phyloP scores from a whole-genome alignment of 257 asterid genomes.

The Salvia miltiorrhiza region DNA sequence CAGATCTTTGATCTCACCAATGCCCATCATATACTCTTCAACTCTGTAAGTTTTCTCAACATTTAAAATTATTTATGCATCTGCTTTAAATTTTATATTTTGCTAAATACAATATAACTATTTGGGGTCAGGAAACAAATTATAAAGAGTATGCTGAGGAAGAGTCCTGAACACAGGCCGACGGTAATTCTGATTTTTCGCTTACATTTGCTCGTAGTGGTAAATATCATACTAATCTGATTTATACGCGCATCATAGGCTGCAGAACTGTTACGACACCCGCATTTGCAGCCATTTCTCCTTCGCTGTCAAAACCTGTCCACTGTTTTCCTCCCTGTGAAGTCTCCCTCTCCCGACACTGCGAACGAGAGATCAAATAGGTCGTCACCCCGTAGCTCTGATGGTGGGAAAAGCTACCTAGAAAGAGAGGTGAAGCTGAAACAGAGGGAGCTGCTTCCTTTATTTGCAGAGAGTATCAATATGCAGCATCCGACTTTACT shows the following conservation, averaged over 20 bases:
- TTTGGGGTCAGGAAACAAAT: constrained; percentile 75
- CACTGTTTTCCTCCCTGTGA: constrained; percentile 84
- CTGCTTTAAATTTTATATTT: neutral
- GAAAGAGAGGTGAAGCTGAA: constrained; percentile 40
- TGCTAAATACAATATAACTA: neutral
- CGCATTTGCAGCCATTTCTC: constrained; percentile 86
- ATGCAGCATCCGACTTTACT: constrained; percentile 38
- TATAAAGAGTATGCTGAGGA: constrained; percentile 90
- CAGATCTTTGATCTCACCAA: constrained; percentile 49
- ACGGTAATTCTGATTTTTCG: constrained; percentile 44
- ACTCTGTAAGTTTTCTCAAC: constrained; percentile 55
- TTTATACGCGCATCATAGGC: constrained; percentile 40
- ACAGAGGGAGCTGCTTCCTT: constrained; percentile 51
- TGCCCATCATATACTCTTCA: constrained; percentile 84
- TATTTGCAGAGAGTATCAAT: constrained; percentile 50
- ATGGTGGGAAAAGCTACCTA: constrained; percentile 35
- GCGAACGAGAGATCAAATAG: constrained; percentile 45
- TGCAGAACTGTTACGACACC: constrained; percentile 83
- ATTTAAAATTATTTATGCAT: neutral
- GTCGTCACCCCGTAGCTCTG: constrained; percentile 50
- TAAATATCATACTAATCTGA: constrained; percentile 3
- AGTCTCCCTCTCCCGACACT: constrained; percentile 75
- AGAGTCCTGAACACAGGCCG: constrained; percentile 90
- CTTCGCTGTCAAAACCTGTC: constrained; percentile 73
- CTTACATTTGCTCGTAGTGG: neutral